Evolutionary conservation across 129 eudicot genomes (phyloP), one percentile per base, ranked within the genome.

Genomic region (Apium graveolens): DNA sequence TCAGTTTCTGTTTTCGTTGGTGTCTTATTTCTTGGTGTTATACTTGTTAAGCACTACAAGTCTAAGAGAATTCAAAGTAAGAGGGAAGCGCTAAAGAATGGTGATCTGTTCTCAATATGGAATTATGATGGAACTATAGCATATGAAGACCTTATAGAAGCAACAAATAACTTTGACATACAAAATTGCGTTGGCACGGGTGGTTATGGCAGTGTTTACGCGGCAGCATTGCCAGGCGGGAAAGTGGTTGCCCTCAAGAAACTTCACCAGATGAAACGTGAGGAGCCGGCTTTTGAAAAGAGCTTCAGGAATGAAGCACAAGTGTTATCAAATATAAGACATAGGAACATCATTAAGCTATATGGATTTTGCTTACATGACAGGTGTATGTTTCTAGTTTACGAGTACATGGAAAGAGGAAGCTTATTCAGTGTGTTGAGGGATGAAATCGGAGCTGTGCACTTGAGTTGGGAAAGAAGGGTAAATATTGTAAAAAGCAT

Each of bases 71-170:
- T 27, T 34, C 41, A 34, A 66, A 66, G 72, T 66, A 34, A 31
- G 72, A n/a, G 14, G 9, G 66, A 39, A 72, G 49, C 5, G 39
- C 29, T 10, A 18, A 24, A 44, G 41, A 42, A 74, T 74, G 55
- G 77, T 74, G 77, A 74, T 43, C 5, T 74, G 9, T 74, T 48
- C 17, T 41, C 77, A 27, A 44, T 74, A 74, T 74, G 77, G 77
- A 44, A 74, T 74, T 74, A 74, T 74, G 62, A 74, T 43, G 57
- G 77, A 24, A 43, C 32, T 16, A 74, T 74, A 24, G 55, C 77
- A 44, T 72, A 72, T 41, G 27, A 72, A 24, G 76, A 71, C 75
- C 41, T 71, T 24, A 39, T 71, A 71, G 5, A 0, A 14, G 72
- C 72, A 66, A 66, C 72, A 66, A 66, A 66, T 66, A 34, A 34